Evolutionary conservation across 164 flowering plant species (phyloP), one percentile per base, ranked within the genome.

Genomic region (Tetrastigma voinierianum): DNA sequence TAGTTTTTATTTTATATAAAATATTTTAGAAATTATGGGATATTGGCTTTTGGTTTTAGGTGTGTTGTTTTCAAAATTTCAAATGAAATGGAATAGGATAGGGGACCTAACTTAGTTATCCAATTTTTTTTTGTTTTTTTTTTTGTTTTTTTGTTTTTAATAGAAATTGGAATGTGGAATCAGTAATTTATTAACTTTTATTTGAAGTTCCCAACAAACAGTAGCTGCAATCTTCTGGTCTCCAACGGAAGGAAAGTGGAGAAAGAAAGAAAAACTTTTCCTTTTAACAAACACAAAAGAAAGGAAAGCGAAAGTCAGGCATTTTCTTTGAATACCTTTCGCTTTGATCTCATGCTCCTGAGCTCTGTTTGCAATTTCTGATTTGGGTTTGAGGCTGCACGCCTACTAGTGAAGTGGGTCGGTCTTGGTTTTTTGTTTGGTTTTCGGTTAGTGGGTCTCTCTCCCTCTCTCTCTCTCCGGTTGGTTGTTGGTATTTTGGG

Each of bases 261-360:
- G 24, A 69, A 52, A 66, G 46, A 40, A 61, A 64, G 67, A 60
- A 66, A 65, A 63, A 66, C 59, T 73, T 69, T 56, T 61, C 61
- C 83, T 82, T 82, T 81, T 75, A 75, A 76, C 78, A 73, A 79
- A 69, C 78, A n/a, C n/a, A 60, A 69, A 77, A 77, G 73, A 64
- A 62, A 67, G 52, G n/a, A 9, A 56, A 71, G 67, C 16, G 57
- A 51, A 69, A 67, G 65, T 66, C 68, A 72, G 65, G 64, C 63
- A 58, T 55, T 67, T 61, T 51, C 61, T 69, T 71, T 71, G 68
- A 77, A 72, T 79, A 75, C 74, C 74, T 61, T n/a, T 68, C 43
- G 23, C 57, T 73, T 66, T 65, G 70, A 67, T 75, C 67, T 76
- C 21, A 45, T 60, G 21, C 24, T 48, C 61, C 53, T 68, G 72